Evolutionary conservation across 1,284 basidiomycete genomes (phyloP).

Genomic region (Apiotrichum mycotoxinovorans): DNA sequence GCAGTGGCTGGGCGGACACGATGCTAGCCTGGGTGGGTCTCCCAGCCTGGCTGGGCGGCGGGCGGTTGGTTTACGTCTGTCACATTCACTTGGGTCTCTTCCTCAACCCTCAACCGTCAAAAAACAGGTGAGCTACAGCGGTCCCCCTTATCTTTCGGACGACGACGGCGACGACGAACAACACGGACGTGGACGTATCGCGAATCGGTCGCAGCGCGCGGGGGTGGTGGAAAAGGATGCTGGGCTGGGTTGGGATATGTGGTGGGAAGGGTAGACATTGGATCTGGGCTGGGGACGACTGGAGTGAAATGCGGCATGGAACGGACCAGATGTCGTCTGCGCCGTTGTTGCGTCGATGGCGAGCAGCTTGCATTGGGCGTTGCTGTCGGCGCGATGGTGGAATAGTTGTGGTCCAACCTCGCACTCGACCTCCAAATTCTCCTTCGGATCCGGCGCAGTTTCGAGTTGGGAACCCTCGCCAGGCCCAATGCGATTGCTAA

Average conservation of each 20-base stretch:
- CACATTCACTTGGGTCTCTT: not conserved
- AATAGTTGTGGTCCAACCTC: not conserved
- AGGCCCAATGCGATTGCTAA: not conserved
- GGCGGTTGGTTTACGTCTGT: not conserved
- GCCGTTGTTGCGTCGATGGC: too few species aligned
- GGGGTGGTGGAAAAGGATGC: not conserved
- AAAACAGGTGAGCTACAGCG: conserved; percentile 8
- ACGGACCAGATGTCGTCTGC: too few species aligned
- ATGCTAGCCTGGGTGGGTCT: not conserved
- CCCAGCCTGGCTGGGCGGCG: not conserved
- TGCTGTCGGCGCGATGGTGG: too few species aligned
- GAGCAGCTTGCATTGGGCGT: too few species aligned
- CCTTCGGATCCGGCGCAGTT: not conserved
- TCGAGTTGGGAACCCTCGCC: not conserved
- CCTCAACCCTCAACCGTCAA: conserved; percentile 13
- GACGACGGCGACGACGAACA: not conserved
- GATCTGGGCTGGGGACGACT: too few species aligned
- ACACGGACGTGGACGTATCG: not conserved
- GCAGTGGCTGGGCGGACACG: not conserved
- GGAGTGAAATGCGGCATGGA: too few species aligned
- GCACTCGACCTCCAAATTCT: not conserved
- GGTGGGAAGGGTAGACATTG: too few species aligned
- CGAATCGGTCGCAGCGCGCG: not conserved
- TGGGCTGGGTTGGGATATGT: too few species aligned
- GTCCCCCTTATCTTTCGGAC: not conserved